Conservation (phyloP, 176 grass and related monocot species). For the Lolium rigidum region DNA sequence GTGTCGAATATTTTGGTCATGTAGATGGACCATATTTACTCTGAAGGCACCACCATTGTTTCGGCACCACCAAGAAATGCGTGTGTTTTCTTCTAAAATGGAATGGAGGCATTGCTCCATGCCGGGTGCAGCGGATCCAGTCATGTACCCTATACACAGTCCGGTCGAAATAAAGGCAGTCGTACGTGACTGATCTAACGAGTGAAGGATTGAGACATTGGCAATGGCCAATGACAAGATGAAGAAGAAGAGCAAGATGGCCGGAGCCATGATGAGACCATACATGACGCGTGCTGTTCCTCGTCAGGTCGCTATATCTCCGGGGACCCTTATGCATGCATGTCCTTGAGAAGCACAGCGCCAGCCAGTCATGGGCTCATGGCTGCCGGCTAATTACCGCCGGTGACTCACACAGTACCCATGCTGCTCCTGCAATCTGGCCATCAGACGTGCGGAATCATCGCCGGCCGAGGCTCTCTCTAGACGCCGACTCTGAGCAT, state of each 20-base stretch:
- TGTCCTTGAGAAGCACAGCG: neutral
- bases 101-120: neutral
- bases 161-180: neutral
- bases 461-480: neutral
- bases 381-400: neutral
- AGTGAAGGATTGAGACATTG: neutral
- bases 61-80: too few relatives aligned
- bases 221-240: neutral
- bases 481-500: neutral
- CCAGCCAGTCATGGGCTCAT: neutral
- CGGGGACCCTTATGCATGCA: neutral
- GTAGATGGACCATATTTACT: too few relatives aligned
- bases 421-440: neutral
- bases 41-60: too few relatives aligned
- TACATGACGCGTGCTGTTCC: conserved; percentile 7
- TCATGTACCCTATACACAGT: neutral
- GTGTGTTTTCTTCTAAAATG: neutral
- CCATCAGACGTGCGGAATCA: neutral
- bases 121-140: neutral
- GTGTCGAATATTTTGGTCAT: too few relatives aligned
- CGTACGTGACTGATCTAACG: neutral
- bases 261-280: conserved; percentile 5
- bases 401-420: neutral
- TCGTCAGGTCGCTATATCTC: neutral
- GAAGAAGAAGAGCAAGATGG: conserved; percentile 11